Conservation (phyloP, 2,329 filamentous ascomycete species). For the Colletotrichum tropicale region DNA sequence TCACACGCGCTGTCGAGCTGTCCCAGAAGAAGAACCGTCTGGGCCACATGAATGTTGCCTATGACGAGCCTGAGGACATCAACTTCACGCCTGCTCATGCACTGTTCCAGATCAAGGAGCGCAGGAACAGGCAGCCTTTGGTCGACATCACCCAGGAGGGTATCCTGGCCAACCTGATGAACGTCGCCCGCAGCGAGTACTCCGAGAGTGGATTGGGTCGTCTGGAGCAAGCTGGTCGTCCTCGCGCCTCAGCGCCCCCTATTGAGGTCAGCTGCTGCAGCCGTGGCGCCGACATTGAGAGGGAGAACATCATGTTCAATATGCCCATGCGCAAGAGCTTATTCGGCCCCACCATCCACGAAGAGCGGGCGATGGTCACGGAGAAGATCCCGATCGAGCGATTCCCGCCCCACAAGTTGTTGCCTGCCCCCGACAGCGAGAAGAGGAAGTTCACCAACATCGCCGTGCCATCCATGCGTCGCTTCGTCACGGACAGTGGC, state of each 20-base stretch:
- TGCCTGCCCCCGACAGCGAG: conserved; percentile 80
- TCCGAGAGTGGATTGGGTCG: conserved; percentile 73
- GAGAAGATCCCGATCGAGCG: conserved; percentile 70
- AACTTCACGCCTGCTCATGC: conserved; percentile 75
- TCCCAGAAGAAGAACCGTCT: conserved; percentile 62
- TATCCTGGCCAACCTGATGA: conserved; percentile 76
- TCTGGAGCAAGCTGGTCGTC: conserved; percentile 81
- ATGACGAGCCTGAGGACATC: conserved; percentile 67
- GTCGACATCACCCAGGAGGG: conserved; percentile 75
- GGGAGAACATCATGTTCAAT: conserved; percentile 80
- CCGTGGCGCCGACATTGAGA: conserved; percentile 68
- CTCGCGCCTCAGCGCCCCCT: conserved; percentile 83
- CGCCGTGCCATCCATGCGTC: conserved; percentile 91
- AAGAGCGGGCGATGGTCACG: conserved; percentile 78
- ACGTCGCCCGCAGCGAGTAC: conserved; percentile 72
- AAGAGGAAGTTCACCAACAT: conserved; percentile 91
- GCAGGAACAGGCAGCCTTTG: conserved; percentile 69
- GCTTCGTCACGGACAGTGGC: conserved; percentile 96
- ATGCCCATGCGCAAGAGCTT: conserved; percentile 73
- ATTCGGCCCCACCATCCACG: conserved; percentile 65
- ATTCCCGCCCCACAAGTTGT: conserved; percentile 67
- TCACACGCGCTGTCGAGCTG: conserved; percentile 73
- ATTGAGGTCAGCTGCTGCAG: conserved; percentile 80
- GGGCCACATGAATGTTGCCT: conserved; percentile 69
- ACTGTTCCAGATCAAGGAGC: conserved; percentile 79